Evolutionary conservation across 2,329 filamentous ascomycete species (phyloP).

Genomic region (Scytalidium sp.): DNA sequence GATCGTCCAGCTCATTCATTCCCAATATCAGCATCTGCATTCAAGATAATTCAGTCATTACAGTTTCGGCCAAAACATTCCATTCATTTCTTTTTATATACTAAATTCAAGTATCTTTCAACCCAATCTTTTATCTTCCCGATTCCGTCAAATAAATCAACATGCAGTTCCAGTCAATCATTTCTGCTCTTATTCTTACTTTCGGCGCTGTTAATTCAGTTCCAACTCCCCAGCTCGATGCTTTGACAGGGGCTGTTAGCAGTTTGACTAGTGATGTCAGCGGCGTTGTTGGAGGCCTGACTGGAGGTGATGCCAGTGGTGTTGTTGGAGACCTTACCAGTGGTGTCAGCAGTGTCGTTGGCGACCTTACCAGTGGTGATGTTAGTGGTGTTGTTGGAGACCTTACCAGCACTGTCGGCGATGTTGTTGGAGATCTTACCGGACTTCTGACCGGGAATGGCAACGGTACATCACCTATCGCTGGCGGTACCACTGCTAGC

Average conservation of each 20-base stretch:
- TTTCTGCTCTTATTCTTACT: slow-evolving; percentile 1
- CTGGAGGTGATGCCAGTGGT: not conserved
- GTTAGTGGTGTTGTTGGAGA: not conserved
- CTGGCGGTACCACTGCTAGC: not conserved
- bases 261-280: no score
- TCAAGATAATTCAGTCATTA: not conserved
- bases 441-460: not conserved
- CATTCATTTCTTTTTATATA: not conserved
- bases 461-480: not conserved
- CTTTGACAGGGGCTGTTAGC: no score
- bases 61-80: no score
- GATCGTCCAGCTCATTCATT: not conserved
- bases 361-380: not conserved
- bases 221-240: not conserved
- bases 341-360: not conserved
- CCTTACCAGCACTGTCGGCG: not conserved
- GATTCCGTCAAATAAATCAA: not conserved
- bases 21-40: not conserved
- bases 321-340: no score
- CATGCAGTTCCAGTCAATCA: slow-evolving; percentile 8
- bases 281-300: not conserved
- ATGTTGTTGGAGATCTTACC: no score
- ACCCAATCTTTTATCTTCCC: not conserved
- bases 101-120: not conserved
- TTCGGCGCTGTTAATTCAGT: not conserved